Conservation (phyloP, 2,329 filamentous ascomycete species). For the Gnomoniopsis smithogilvyi region DNA sequence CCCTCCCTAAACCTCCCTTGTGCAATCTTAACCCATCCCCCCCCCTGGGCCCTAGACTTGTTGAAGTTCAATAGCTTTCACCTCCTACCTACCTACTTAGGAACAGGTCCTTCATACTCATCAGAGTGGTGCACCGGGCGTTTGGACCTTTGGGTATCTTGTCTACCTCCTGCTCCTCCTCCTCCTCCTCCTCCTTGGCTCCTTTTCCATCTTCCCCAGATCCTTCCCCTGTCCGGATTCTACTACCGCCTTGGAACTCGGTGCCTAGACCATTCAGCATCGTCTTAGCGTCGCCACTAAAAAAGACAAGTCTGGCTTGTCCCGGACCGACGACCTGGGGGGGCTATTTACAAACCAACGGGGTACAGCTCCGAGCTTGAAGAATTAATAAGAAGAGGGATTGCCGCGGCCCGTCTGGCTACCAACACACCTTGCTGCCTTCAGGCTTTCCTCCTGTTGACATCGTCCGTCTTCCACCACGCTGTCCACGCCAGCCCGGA, state of each 20-base stretch:
- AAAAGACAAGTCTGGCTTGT: background rate
- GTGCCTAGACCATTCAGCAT: background rate
- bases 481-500: background rate
- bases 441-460: background rate
- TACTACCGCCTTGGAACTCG: background rate
- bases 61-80: too few species aligned
- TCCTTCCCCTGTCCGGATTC: background rate
- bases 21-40: too few species aligned
- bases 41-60: too few species aligned
- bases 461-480: background rate
- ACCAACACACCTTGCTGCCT: too few species aligned
- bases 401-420: background rate
- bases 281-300: background rate
- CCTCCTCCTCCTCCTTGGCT: too few species aligned
- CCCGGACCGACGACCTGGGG: too few species aligned
- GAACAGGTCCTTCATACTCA: too few species aligned
- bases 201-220: background rate
- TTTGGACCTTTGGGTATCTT: too few species aligned
- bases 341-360: background rate
- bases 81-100: too few species aligned
- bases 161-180: too few species aligned
- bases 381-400: background rate
- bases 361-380: background rate
- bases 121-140: too few species aligned
- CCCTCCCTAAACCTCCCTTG: too few species aligned